Percentiles rank a stretch among this genome's conserved stretches.
Conservation (phyloP, 148 eudicot genomes). For the Vaccinium macrocarpon region DNA sequence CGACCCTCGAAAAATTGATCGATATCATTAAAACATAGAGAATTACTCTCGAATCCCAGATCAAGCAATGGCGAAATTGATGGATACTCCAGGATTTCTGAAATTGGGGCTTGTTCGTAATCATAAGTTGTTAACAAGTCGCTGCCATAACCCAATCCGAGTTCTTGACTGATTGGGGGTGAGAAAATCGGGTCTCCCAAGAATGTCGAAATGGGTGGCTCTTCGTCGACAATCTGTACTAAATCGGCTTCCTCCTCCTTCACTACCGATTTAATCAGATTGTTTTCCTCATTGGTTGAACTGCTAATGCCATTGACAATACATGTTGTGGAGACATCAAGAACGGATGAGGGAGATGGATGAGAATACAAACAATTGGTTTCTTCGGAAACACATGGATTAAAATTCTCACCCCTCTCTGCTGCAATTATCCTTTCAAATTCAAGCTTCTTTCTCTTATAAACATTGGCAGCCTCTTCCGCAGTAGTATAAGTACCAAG, state of each 20-base stretch:
- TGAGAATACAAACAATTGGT: constrained; percentile 17
- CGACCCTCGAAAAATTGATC: constrained; percentile 17
- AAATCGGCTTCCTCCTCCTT: background rate
- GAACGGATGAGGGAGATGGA: constrained; percentile 53
- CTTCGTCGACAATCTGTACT: background rate
- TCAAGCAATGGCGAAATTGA: background rate
- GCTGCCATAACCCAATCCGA: background rate
- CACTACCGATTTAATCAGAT: background rate
- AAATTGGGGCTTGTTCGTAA: background rate
- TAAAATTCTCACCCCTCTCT: constrained; percentile 9
- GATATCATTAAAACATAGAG: constrained; percentile 3
- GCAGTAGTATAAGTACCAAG: constrained; percentile 14
- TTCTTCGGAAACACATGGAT: constrained; percentile 24
- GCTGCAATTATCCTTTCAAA: constrained; percentile 2
- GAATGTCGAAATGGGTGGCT: background rate
- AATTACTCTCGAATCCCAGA: background rate
- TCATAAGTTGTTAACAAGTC: constrained; percentile 1
- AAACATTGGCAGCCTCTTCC: constrained; percentile 16
- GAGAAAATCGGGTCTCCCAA: background rate
- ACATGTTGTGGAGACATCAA: constrained; percentile 25
- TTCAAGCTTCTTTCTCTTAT: constrained; percentile 14
- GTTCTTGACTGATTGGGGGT: background rate
- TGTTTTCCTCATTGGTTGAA: background rate
- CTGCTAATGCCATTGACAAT: constrained; percentile 3
- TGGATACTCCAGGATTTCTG: constrained; percentile 1